Evolutionary conservation across 2,329 filamentous ascomycete genomes (phyloP).

Genomic region (Colletotrichum melonis): DNA sequence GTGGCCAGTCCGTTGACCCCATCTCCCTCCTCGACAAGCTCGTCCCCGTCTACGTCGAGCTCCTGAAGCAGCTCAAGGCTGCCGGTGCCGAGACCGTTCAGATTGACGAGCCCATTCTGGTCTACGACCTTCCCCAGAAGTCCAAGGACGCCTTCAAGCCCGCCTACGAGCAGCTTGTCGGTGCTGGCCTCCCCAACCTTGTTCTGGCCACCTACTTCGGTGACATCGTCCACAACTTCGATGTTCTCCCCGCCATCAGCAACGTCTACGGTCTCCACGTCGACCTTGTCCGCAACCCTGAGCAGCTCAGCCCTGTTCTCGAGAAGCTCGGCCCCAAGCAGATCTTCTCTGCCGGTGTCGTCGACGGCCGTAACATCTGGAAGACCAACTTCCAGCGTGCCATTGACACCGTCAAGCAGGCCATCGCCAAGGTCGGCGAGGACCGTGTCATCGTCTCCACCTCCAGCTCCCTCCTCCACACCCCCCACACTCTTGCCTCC

Average conservation of each 20-base stretch:
- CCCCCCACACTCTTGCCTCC: slow-evolving; percentile 95
- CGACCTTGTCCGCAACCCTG: slow-evolving; percentile 97
- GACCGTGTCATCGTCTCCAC: slow-evolving; percentile 97
- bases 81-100: slow-evolving; percentile 97
- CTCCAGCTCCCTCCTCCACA: slow-evolving; percentile 97
- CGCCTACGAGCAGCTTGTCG: slow-evolving; percentile 88
- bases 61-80: slow-evolving; percentile 92
- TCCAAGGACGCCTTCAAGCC: slow-evolving; percentile 98
- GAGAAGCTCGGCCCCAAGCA: slow-evolving; percentile 88
- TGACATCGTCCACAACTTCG: slow-evolving; percentile 99
- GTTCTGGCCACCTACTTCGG: slow-evolving; percentile 98
- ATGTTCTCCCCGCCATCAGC: slow-evolving; percentile 78
- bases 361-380: slow-evolving; percentile 99
- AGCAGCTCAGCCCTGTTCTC: slow-evolving; percentile 91
- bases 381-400: slow-evolving; percentile 99
- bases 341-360: slow-evolving; percentile 92
- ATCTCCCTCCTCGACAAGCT: slow-evolving; percentile 95
- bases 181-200: slow-evolving; percentile 85
- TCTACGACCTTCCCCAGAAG: slow-evolving; percentile 91
- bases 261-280: slow-evolving; percentile 82
- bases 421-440: slow-evolving; percentile 94
- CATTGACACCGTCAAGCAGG: slow-evolving; percentile 89
- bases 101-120: slow-evolving; percentile 97
- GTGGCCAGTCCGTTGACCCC: slow-evolving; percentile 90
- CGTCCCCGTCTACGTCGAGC: slow-evolving; percentile 92